Evolutionary conservation across 2,329 filamentous ascomycete species (phyloP), one percentile per base, ranked within the genome.

Genomic region (Bretziella fagacearum): DNA sequence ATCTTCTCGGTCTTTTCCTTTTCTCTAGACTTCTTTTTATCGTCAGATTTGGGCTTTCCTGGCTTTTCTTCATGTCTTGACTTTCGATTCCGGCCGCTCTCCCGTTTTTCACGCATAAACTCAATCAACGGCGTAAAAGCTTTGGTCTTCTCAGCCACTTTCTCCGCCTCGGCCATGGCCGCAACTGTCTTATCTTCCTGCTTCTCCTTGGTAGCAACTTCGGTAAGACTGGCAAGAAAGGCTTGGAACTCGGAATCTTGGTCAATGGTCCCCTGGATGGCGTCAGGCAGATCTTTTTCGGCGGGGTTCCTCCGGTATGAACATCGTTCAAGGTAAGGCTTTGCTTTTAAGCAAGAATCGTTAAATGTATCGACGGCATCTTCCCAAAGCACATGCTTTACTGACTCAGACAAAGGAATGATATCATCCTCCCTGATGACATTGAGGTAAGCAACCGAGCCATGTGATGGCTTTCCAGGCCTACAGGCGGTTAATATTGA

Each of bases 231-330:
- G 60, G 93, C 83, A 6, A 98, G 71, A 59, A 96, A 98, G 22
- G 79, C 77, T 67, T 95, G 93, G 56, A 95, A 98, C 55, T 96
- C 91, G 0, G 84, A 78, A 57, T 98, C 91, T 59, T 94, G 86
- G 56, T 98, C 91, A 54, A 98, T 96, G 2, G 86, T 94, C 46
- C 89, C 91, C 60, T 94, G 84, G 11, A 87, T 79, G 46, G 78
- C 77, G 65, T 98, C 91, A 46, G 77, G 74, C 27, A 85, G 78
- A 43, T 75, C 74, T 59, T 84, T 84, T 29, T 70, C 74, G 50
- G 74, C 75, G 1, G 89, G 85, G 1, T 85, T 74, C 56, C 87
- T 87, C 54, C 84, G 84, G 64, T 87, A 93, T 1, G 81, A 74
- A 15, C 87, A 77, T 56, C 84, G 84, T 57, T 94, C 87, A 42